Percentiles rank a stretch among this genome's conserved stretches.
These are phyloP conservation scores for Dillenia turbinata DNA, from an alignment of 164 flowering plant genomes.

Conservation along the genomic window DNA sequence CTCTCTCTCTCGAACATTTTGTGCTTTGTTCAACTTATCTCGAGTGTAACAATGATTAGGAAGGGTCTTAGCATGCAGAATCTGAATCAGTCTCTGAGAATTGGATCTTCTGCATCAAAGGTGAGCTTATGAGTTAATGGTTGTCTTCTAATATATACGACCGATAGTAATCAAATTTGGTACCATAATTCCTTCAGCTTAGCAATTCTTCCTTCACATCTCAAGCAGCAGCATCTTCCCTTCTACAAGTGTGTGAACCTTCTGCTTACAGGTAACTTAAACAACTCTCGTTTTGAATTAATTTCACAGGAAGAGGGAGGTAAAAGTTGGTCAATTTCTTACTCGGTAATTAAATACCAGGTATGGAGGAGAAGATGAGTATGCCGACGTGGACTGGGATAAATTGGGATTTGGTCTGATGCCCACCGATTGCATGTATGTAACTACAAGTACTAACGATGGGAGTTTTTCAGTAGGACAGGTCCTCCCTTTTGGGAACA, in stretches of 20 bases:
- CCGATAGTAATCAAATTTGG: no score
- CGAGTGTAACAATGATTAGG: constrained; percentile 12
- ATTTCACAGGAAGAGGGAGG: background rate
- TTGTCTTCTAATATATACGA: background rate
- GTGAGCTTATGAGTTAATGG: constrained; percentile 5
- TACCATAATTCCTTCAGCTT: constrained; percentile 17
- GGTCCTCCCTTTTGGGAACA: constrained; percentile 45
- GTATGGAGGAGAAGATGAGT: constrained; percentile 27
- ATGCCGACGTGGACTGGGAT: constrained; percentile 62
- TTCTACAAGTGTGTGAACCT: constrained; percentile 21
- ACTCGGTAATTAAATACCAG: background rate
- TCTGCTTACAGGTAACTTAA: constrained; percentile 20
- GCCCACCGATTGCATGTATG: constrained; percentile 78
- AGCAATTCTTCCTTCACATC: constrained; percentile 14
- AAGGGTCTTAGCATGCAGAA: constrained; percentile 9
- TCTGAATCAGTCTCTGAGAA: constrained; percentile 8
- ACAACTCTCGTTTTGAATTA: background rate
- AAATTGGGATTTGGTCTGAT: constrained; percentile 54
- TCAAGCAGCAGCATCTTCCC: constrained; percentile 23
- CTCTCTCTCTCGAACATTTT: no score
- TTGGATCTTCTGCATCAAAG: constrained; percentile 11
- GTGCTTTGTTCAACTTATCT: no score
- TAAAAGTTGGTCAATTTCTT: background rate
- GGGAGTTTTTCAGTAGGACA: constrained; percentile 40
- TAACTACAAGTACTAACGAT: constrained; percentile 37